A percentile compares a stretch with the other conserved stretches of the same genome.
Evolutionary conservation across 257 asterid genomes (phyloP).

Genomic region (Linderniella brevidens): DNA sequence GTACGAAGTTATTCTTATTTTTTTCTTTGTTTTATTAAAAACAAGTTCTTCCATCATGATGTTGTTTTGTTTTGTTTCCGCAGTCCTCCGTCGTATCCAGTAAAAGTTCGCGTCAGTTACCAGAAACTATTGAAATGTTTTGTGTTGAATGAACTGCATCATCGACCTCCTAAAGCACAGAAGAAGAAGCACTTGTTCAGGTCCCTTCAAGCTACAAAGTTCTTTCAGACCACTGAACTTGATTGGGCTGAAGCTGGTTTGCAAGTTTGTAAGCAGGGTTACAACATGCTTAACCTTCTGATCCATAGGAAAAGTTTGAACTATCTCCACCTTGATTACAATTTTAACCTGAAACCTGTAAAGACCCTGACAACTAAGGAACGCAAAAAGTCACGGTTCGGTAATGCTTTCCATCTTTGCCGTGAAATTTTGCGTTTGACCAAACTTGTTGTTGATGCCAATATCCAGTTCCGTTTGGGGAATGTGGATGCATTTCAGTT

Average conservation of each 20-base stretch:
- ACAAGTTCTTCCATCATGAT: too few species aligned
- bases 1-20: slow-evolving; percentile 20
- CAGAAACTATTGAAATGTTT: slow-evolving; percentile 91
- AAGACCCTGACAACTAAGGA: slow-evolving; percentile 97
- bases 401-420: slow-evolving; percentile 97
- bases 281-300: slow-evolving; percentile 87
- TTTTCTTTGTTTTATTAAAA: too few species aligned
- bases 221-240: slow-evolving; percentile 92
- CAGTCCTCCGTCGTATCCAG: slow-evolving; percentile 96
- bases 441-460: slow-evolving; percentile 96
- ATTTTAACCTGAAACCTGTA: slow-evolving; percentile 93
- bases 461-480: slow-evolving; percentile 95
- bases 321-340: slow-evolving; percentile 89
- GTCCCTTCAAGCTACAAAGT: slow-evolving; percentile 92
- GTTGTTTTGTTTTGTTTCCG: slow-evolving; percentile 5
- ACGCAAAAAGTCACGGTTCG: slow-evolving; percentile 90
- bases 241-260: slow-evolving; percentile 99
- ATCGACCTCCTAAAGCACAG: slow-evolving; percentile 98
- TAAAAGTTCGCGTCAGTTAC: slow-evolving; percentile 96
- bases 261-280: slow-evolving; percentile 98
- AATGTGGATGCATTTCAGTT: slow-evolving; percentile 97
- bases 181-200: slow-evolving; percentile 86
- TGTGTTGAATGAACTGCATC: slow-evolving; percentile 94
- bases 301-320: slow-evolving; percentile 91
- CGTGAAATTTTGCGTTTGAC: slow-evolving; percentile 96